A percentile compares a stretch with the other conserved stretches of the same genome.
Conservation (phyloP, 2,329 filamentous ascomycete species). For the Penicillium sp. region DNA sequence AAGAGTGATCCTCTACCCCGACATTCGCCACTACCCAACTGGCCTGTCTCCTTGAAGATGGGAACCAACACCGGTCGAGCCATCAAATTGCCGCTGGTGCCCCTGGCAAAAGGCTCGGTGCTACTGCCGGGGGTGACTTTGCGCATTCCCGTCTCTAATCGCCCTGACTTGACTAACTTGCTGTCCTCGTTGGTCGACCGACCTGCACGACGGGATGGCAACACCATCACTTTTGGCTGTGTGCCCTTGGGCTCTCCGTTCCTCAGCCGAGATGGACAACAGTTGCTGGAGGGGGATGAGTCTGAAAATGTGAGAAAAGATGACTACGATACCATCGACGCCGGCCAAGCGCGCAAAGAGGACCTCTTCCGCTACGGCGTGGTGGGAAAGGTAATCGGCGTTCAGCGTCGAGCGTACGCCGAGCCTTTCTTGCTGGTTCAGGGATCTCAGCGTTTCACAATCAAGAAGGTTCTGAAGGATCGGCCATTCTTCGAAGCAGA, state of each 20-base stretch:
- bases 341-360: conserved; percentile 55
- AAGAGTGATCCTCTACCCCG: background rate
- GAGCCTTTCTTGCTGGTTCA: conserved; percentile 84
- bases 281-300: conserved; percentile 62
- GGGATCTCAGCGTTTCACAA: conserved; percentile 67
- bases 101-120: conserved; percentile 71
- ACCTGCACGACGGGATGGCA: conserved; percentile 56
- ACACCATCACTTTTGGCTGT: conserved; percentile 73
- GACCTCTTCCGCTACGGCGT: conserved; percentile 82
- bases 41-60: conserved; percentile 23
- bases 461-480: conserved; percentile 70
- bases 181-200: conserved; percentile 79
- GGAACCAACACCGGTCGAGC: conserved; percentile 33
- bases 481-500: conserved; percentile 81
- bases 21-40: background rate
- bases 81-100: conserved; percentile 65
- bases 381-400: conserved; percentile 68
- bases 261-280: conserved; percentile 67
- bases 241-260: conserved; percentile 75
- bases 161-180: conserved; percentile 81
- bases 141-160: conserved; percentile 74
- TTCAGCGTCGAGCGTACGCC: conserved; percentile 66
- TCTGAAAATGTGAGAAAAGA: conserved; percentile 42
- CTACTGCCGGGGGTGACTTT: conserved; percentile 80
- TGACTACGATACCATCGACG: conserved; percentile 49